Conservation (phyloP, 1,284 basidiomycete genomes). For the Heimioporus retisporus region DNA sequence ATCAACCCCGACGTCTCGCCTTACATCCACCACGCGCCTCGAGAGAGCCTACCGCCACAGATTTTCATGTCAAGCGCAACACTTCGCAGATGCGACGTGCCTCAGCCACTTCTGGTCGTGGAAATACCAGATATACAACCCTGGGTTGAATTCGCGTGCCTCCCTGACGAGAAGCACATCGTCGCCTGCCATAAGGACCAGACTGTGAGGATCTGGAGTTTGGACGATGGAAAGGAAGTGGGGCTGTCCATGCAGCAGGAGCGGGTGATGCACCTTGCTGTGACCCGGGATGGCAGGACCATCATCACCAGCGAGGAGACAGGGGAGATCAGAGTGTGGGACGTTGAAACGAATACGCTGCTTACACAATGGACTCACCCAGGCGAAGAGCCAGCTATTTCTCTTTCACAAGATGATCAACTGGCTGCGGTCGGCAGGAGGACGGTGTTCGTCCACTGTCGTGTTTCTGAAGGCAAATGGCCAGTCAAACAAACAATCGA, state of each 20-base stretch:
- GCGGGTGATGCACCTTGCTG: background rate
- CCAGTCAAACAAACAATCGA: background rate
- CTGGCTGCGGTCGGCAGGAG: background rate
- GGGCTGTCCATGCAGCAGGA: background rate
- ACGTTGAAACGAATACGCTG: background rate
- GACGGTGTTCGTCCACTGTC: background rate
- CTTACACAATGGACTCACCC: constrained; percentile 10
- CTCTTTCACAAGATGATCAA: constrained; percentile 19
- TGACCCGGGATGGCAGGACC: constrained; percentile 5
- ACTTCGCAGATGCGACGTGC: no score
- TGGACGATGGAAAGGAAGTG: constrained; percentile 1
- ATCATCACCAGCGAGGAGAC: background rate
- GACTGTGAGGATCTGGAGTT: constrained; percentile 12
- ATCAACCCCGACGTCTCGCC: no score
- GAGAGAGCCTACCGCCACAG: no score
- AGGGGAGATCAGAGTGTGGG: constrained; percentile 14
- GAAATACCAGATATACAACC: background rate
- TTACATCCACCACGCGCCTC: no score
- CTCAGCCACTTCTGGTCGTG: no score
- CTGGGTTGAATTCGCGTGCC: background rate
- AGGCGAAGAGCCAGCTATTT: background rate
- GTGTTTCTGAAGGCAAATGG: constrained; percentile 2
- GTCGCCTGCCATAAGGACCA: background rate
- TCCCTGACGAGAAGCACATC: constrained; percentile 12
- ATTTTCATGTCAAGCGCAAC: no score